Percentiles rank a stretch among this genome's conserved stretches.
Conservation (phyloP, 768 basidiomycete genomes). For the Butyriboletus loyo region DNA sequence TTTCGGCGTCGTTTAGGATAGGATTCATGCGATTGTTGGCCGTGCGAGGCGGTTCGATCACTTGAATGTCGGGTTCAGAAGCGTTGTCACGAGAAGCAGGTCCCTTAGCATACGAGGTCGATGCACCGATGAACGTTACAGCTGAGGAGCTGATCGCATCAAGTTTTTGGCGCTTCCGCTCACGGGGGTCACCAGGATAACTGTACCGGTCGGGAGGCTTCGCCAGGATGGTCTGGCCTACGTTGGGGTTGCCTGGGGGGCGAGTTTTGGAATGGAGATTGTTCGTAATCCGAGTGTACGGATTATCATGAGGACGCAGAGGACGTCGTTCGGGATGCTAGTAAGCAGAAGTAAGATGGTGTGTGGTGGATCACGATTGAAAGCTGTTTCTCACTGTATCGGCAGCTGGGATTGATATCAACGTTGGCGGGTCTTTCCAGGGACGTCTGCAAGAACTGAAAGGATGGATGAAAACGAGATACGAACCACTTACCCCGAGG, state of each 20-base stretch:
- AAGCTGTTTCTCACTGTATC: constrained; percentile 12
- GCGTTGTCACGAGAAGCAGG: not conserved
- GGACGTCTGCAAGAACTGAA: constrained; percentile 1
- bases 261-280: not conserved
- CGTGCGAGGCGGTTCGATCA: constrained; percentile 3
- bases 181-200: not conserved
- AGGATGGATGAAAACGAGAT: not conserved
- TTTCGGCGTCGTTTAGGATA: constrained; percentile 15
- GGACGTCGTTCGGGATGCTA: constrained; percentile 3
- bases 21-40: not conserved
- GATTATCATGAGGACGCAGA: constrained; percentile 12
- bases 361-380: not conserved
- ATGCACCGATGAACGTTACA: not conserved
- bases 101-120: not conserved
- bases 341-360: constrained; percentile 3
- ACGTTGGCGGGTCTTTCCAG: constrained; percentile 25
- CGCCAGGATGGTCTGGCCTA: constrained; percentile 19
- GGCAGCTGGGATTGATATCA: constrained; percentile 17
- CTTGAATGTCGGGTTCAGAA: constrained; percentile 25
- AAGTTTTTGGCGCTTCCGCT: constrained; percentile 24
- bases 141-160: constrained; percentile 1
- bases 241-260: constrained; percentile 25
- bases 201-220: not conserved
- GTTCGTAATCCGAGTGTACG: constrained; percentile 2
- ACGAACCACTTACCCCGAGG: constrained; percentile 15